These are phyloP conservation scores for Paraphoma sp. DNA, from an alignment of 2,329 filamentous ascomycete species.

Conservation along the genomic window DNA sequence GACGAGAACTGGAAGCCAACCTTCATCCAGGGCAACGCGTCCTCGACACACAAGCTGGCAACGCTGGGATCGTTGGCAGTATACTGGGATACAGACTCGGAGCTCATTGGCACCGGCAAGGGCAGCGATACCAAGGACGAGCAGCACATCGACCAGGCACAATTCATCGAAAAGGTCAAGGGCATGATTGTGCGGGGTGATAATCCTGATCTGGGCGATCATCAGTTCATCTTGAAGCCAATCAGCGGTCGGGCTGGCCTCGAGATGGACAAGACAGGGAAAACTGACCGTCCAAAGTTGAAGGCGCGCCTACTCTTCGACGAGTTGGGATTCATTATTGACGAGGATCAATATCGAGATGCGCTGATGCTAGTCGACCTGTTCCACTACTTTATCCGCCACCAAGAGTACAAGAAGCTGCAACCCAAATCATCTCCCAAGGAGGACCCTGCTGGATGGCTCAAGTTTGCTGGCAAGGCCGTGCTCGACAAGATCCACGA, in stretches of 20 bases:
- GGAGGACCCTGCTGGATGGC: constrained; percentile 91
- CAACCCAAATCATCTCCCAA: constrained; percentile 86
- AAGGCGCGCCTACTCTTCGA: constrained; percentile 94
- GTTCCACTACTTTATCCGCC: constrained; percentile 97
- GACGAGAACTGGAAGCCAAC: constrained; percentile 94
- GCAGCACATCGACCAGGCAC: constrained; percentile 72
- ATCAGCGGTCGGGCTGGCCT: constrained; percentile 95
- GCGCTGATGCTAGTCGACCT: constrained; percentile 97
- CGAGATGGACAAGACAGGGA: constrained; percentile 91
- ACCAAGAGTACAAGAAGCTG: constrained; percentile 94
- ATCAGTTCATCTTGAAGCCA: constrained; percentile 95
- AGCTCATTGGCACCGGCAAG: constrained; percentile 80
- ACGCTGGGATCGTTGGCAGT: constrained; percentile 87
- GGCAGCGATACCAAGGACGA: constrained; percentile 68
- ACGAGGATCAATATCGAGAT: constrained; percentile 97
- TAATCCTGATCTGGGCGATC: constrained; percentile 61
- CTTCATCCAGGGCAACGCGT: constrained; percentile 87
- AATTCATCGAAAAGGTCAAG: constrained; percentile 79
- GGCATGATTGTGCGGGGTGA: constrained; percentile 79
- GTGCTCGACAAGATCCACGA: constrained; percentile 95
- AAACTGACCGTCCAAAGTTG: constrained; percentile 78
- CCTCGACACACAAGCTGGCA: constrained; percentile 90
- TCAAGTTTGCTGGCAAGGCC: constrained; percentile 87
- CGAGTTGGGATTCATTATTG: constrained; percentile 96
- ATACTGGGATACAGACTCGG: constrained; percentile 97